Evolutionary conservation across 768 basidiomycete species (phyloP), one percentile per base, ranked within the genome.

Genomic region (Porpolomopsis calyptriformis): DNA sequence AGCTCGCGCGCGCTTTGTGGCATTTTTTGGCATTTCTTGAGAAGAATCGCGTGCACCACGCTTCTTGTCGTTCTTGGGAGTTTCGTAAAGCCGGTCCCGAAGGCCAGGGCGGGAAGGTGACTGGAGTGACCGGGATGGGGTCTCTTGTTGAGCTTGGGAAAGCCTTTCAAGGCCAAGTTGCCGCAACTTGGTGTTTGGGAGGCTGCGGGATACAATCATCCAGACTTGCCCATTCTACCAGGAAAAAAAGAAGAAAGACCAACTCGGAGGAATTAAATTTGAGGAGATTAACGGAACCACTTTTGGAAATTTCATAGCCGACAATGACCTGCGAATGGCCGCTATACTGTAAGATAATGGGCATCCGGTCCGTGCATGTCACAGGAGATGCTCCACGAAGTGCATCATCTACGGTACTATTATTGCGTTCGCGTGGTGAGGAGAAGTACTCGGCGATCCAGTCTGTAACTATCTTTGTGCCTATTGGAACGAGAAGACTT

Each of bases 291-390:
- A 76, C 67, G 10, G 65, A 60, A 5, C 78, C 81, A 12, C 67
- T 66, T 53, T 71, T 75, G 44, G 67, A 69, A 31, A 80, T 62
- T 60, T 93, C 88, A 53, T 84, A 92, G 1, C 91, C 91, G 2
- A 96, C 72, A 10, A 96, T 78, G 3, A 83, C 82, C 20, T 85
- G 65, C n/a, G 91, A 96, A 64, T 96, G 91, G 0, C 89, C 88
- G 5, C 71, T 60, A 55, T 87, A 80, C 66, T 94, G 82, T 41
- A 94, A 66, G 35, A 94, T 81, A 24, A 96, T 57, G 7, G 91
- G 91, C 76, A 89, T 80, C 53, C 73, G 78, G 18, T 75, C 61
- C 0, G 85, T 82, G 22, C 68, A 58, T 8, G 68, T 53, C 6
- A 92, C 70, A 3, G 80, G 69, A 0, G 70, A 65, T 2, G 72